phyloP scores from a whole-genome alignment of 495 filamentous ascomycete species.

The Beverwykella pulmonaria region DNA sequence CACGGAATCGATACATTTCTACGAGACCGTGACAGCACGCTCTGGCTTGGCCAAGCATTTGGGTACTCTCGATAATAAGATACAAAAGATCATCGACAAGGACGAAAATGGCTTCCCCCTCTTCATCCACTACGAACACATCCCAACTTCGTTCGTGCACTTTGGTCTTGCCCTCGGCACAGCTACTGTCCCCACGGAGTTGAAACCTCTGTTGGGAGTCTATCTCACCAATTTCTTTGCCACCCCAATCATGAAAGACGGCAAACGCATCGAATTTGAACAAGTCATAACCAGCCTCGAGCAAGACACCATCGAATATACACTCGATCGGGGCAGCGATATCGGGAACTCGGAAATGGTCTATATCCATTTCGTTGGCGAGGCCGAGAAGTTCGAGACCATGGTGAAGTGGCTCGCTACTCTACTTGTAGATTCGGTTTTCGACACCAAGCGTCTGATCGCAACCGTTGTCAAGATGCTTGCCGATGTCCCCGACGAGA shows the following conservation, averaged over 20 bases:
- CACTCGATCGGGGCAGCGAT: slow-evolving; percentile 63
- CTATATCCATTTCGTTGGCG: slow-evolving; percentile 78
- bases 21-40: slow-evolving; percentile 81
- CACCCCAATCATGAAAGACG: slow-evolving; percentile 78
- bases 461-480: slow-evolving; percentile 85
- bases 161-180: slow-evolving; percentile 79
- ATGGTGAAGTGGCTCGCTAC: slow-evolving; percentile 83
- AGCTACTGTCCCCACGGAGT: slow-evolving; percentile 66
- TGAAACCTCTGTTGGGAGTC: slow-evolving; percentile 78
- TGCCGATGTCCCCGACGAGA: slow-evolving; percentile 89
- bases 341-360: slow-evolving; percentile 80
- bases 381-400: slow-evolving; percentile 81
- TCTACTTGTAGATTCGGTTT: slow-evolving; percentile 84
- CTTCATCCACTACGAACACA: slow-evolving; percentile 96
- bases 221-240: slow-evolving; percentile 94
- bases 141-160: slow-evolving; percentile 86
- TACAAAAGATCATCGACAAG: slow-evolving; percentile 77
- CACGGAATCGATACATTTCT: slow-evolving; percentile 89
- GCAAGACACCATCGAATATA: slow-evolving; percentile 83
- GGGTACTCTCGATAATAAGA: slow-evolving; percentile 64
- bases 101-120: slow-evolving; percentile 65
- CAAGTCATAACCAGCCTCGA: slow-evolving; percentile 87
- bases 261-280: slow-evolving; percentile 81
- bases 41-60: slow-evolving; percentile 76
- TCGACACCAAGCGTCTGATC: slow-evolving; percentile 76